Evolutionary conservation across 2,329 filamentous ascomycete genomes (phyloP).

Genomic region (Fusarium pininemorale): DNA sequence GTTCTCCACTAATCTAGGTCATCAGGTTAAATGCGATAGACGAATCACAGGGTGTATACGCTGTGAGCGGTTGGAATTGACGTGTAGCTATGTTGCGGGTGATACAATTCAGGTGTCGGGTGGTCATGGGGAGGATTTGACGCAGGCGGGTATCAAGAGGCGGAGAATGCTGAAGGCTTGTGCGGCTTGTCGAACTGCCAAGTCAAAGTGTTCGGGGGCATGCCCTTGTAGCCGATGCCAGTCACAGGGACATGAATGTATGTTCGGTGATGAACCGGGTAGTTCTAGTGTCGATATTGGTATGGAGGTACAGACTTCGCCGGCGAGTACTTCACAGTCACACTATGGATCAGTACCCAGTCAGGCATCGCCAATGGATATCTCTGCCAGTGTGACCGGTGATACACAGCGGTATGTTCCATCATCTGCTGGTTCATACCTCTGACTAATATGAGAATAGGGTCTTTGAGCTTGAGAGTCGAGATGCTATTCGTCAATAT

Average conservation of each 20-base stretch:
- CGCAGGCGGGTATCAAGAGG: slow-evolving; percentile 43
- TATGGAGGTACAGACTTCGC: slow-evolving; percentile 3
- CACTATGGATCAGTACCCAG: neutral
- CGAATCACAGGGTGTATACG: slow-evolving; percentile 22
- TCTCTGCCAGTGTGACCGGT: neutral
- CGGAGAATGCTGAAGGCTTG: slow-evolving; percentile 44
- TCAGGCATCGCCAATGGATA: neutral
- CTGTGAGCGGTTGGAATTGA: slow-evolving; percentile 27
- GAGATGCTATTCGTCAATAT: neutral
- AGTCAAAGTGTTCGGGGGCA: slow-evolving; percentile 48
- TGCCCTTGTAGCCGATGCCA: slow-evolving; percentile 46
- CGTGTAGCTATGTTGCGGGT: slow-evolving; percentile 17
- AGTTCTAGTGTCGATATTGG: neutral
- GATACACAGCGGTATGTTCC: neutral
- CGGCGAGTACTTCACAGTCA: slow-evolving; percentile 1
- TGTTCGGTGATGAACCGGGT: neutral
- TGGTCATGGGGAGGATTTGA: slow-evolving; percentile 14
- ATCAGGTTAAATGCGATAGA: slow-evolving; percentile 42
- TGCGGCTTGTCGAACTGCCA: slow-evolving; percentile 46
- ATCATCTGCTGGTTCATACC: accelerated
- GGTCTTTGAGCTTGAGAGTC: slow-evolving; percentile 18
- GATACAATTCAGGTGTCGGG: too few species aligned
- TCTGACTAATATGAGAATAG: neutral
- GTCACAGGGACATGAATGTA: slow-evolving; percentile 19
- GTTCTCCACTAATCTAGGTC: slow-evolving; percentile 10